Evolutionary conservation across 2,329 filamentous ascomycete species (phyloP), one percentile per base, ranked within the genome.

Genomic region (Coniella vitis): DNA sequence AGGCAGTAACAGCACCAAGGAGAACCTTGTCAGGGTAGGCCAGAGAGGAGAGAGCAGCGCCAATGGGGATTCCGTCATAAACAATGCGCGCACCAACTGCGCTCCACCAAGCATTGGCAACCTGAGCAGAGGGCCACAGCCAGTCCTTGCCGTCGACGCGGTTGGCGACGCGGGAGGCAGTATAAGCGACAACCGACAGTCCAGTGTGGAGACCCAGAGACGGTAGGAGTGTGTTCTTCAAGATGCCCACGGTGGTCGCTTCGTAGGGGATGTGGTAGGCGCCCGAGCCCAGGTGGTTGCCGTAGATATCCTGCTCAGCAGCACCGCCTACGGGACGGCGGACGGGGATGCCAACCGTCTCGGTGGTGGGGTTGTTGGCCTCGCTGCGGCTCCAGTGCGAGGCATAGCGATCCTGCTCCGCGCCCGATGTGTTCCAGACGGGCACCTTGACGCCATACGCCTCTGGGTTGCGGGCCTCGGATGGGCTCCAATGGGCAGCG

Each of bases 71-170:
- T 1, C 72, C 69, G 25, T 70, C 65, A 48, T 69, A 63, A 41
- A 68, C 60, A 10, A 78, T 65, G 4, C 71, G 72, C n/a, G 69
- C 66, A 13, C 78, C 76, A 37, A 82, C 62, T 19, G 78, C 76
- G 47, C 69, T 74, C 74, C 76, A 81, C 79, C 78, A 82, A 7
- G 76, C 77, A 58, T 79, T 81, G 49, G 69, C 61, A 9, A 81
- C 71, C 56, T 75, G 75, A 2, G 68, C 74, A 4, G 69, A 63
- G 1, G 77, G 75, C 77, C 78, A 81, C 5, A 78, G 62, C 67
- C 73, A 78, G 59, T 83, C 78, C 57, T 83, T 83, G n/a, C 71
- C 65, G 48, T 82, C 78, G 9, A 76, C 70, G n/a, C 71, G 68
- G 56, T 79, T 62, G 7, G 75, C 78, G 43, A 72, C 68, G 20